Conservation (phyloP, 192 early-diverging fungal species). For the Rhizophlyctis rosea region DNA sequence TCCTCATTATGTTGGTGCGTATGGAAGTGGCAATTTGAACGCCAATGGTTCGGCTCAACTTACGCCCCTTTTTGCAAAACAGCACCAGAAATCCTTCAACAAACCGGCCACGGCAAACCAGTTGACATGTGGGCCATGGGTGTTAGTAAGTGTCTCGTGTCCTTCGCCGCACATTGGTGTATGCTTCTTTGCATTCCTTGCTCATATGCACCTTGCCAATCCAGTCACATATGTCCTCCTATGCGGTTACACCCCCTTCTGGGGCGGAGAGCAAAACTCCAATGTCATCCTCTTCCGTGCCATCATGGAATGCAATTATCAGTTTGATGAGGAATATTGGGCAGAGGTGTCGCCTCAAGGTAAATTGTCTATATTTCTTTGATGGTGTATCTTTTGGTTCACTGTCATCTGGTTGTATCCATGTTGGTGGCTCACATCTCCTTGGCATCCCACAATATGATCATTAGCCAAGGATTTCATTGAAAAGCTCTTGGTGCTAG, state of each 20-base stretch:
- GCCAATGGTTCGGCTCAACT: too few species aligned
- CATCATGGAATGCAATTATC: conserved; percentile 67
- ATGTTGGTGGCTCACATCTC: not conserved
- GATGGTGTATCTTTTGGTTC: not conserved
- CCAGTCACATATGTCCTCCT: conserved; percentile 48
- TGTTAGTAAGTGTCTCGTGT: conserved; percentile 50
- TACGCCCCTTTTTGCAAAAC: not conserved
- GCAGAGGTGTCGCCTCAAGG: conserved; percentile 21
- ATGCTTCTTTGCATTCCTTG: not conserved
- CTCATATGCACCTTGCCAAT: conserved; percentile 8
- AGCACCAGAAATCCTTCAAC: conserved; percentile 68
- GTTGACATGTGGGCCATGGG: conserved; percentile 77
- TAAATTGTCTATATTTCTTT: conserved; percentile 22
- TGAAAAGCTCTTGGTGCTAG: conserved; percentile 54
- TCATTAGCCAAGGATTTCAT: conserved; percentile 77
- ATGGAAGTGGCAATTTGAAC: not conserved
- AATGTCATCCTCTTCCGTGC: conserved; percentile 59
- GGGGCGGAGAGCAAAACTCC: conserved; percentile 37
- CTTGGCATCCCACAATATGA: not conserved
- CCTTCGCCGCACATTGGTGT: not conserved
- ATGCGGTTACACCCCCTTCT: conserved; percentile 55
- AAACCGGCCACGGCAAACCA: conserved; percentile 59
- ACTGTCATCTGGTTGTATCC: not conserved
- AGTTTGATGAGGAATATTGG: conserved; percentile 58
- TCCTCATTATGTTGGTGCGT: conserved; percentile 43